These are phyloP conservation scores for Amphirosellinia nigrospora DNA, from an alignment of 495 filamentous ascomycete species.

Conservation along the genomic window DNA sequence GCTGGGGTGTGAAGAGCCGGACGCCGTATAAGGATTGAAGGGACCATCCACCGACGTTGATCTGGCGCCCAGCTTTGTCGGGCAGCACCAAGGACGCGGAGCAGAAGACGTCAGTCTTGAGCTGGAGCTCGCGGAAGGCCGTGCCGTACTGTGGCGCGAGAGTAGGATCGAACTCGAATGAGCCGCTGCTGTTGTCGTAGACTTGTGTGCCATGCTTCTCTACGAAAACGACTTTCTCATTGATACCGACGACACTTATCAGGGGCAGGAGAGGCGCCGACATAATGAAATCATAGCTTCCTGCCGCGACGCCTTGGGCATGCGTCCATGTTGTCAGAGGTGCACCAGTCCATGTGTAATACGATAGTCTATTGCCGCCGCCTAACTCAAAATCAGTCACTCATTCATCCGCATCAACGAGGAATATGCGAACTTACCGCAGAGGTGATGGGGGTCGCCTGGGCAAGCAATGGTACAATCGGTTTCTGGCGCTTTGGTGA, in stretches of 20 bases:
- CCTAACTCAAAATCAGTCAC: conserved; percentile 44
- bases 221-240: conserved; percentile 55
- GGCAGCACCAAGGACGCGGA: conserved; percentile 52
- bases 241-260: conserved; percentile 47
- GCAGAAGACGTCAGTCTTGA: conserved; percentile 58
- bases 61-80: conserved; percentile 54
- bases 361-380: conserved; percentile 46
- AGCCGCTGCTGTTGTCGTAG: conserved; percentile 52
- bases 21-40: conserved; percentile 51
- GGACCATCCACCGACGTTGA: conserved; percentile 59
- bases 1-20: conserved; percentile 56
- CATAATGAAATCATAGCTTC: conserved; percentile 52
- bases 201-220: conserved; percentile 53
- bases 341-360: conserved; percentile 49
- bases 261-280: conserved; percentile 56
- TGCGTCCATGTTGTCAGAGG: conserved; percentile 44
- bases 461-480: conserved; percentile 51
- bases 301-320: conserved; percentile 46
- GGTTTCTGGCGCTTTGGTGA: conserved; percentile 36
- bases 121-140: conserved; percentile 53
- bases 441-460: conserved; percentile 39
- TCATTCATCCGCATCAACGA: not conserved
- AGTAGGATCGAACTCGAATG: conserved; percentile 55
- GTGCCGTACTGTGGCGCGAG: conserved; percentile 44
- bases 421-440: conserved; percentile 17